Conservation (phyloP, 1,284 basidiomycete species). For the Cerioporus squamosus region DNA sequence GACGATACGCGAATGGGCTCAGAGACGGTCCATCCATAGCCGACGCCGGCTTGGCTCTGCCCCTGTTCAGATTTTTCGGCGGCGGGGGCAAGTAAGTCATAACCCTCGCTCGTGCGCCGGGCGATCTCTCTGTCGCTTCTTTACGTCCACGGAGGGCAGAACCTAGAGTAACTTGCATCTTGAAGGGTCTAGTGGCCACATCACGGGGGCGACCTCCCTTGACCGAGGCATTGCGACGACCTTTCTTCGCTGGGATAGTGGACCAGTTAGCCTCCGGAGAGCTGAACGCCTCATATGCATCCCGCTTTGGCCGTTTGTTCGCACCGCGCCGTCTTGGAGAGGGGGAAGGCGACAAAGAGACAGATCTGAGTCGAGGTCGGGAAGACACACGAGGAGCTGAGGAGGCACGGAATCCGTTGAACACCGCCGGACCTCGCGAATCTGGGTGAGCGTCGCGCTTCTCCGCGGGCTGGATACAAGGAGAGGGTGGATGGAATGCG, state of each 20-base stretch:
- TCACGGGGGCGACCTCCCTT: neutral
- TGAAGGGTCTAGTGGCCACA: conserved; percentile 4
- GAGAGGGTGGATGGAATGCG: neutral
- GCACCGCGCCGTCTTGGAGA: neutral
- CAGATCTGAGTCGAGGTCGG: neutral
- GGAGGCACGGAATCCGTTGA: neutral
- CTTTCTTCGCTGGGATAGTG: conserved; percentile 15
- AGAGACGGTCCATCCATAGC: neutral
- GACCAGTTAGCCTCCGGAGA: conserved; percentile 21
- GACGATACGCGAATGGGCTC: no score
- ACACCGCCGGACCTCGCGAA: neutral
- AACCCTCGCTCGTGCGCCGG: neutral
- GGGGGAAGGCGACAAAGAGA: neutral
- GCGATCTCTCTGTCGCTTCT: neutral
- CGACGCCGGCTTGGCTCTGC: neutral
- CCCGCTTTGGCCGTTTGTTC: conserved; percentile 7
- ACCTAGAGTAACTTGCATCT: conserved; percentile 1
- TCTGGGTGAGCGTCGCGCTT: neutral
- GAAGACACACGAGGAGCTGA: neutral
- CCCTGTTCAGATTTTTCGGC: neutral
- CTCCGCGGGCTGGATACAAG: neutral
- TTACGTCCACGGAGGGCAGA: neutral
- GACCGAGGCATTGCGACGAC: neutral
- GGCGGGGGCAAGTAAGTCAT: conserved; percentile 19
- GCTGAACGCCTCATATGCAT: conserved; percentile 21